These are phyloP conservation scores for Trichophaea hybrida DNA, from an alignment of 2,329 filamentous ascomycete genomes.

Conservation along the genomic window DNA sequence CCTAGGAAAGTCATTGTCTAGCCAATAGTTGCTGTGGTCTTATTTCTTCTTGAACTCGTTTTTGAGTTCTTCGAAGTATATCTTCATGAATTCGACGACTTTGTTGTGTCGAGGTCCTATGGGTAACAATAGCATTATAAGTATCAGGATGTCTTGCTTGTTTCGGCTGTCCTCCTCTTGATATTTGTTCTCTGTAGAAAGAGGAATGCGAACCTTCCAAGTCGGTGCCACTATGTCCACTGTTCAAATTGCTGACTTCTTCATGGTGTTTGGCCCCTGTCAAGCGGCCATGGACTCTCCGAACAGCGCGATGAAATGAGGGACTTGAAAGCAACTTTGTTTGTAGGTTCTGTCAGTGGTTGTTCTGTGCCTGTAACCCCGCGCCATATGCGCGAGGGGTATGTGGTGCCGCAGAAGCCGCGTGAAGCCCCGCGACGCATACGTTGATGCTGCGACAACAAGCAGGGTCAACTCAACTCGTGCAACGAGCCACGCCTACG, in stretches of 20 bases:
- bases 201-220: background rate
- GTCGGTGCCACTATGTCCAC: background rate
- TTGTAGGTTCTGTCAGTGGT: background rate
- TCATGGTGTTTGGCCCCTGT: slow-evolving; percentile 32
- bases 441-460: background rate
- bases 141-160: slow-evolving; percentile 1
- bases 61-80: slow-evolving; percentile 42
- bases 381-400: background rate
- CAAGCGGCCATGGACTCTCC: slow-evolving; percentile 34
- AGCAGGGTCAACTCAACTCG: slow-evolving; percentile 24
- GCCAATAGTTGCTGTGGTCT: background rate
- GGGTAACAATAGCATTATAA: background rate
- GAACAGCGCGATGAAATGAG: slow-evolving; percentile 41
- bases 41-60: slow-evolving; percentile 32
- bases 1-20: slow-evolving; percentile 14
- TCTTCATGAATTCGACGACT: slow-evolving; percentile 32
- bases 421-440: background rate
- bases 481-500: slow-evolving; percentile 27
- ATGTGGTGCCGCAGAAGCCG: too few species aligned
- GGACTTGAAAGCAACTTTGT: slow-evolving; percentile 31
- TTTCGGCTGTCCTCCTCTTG: background rate
- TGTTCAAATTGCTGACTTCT: slow-evolving; percentile 27
- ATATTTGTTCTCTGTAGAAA: background rate
- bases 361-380: background rate
- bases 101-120: background rate